These are phyloP conservation scores for Capronia coronata DNA, from an alignment of 2,329 filamentous ascomycete genomes.

Conservation along the genomic window DNA sequence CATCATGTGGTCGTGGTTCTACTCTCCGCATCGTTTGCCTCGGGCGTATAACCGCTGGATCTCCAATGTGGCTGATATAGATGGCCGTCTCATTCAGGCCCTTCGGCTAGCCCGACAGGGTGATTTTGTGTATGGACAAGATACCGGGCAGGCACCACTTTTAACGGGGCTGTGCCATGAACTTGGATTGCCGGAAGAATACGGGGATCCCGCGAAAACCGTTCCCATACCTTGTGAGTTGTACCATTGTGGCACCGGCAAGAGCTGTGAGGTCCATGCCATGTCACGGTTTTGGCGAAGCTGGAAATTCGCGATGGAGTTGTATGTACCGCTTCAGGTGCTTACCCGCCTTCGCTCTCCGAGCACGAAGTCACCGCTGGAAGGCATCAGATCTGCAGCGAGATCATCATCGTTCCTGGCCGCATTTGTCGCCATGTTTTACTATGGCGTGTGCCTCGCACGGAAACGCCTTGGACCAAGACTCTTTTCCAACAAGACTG, in stretches of 20 bases:
- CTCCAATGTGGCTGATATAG: slow-evolving; percentile 65
- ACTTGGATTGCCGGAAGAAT: slow-evolving; percentile 59
- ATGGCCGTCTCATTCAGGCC: slow-evolving; percentile 65
- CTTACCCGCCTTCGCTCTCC: slow-evolving; percentile 49
- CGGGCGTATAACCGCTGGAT: slow-evolving; percentile 77
- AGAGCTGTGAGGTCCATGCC: slow-evolving; percentile 69
- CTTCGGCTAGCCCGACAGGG: slow-evolving; percentile 61
- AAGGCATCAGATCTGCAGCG: slow-evolving; percentile 54
- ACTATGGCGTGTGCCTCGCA: slow-evolving; percentile 75
- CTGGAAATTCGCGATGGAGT: slow-evolving; percentile 67
- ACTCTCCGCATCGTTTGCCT: slow-evolving; percentile 63
- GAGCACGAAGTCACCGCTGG: slow-evolving; percentile 35
- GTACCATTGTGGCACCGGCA: slow-evolving; percentile 71
- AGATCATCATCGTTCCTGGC: slow-evolving; percentile 73
- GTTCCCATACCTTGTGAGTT: slow-evolving; percentile 75
- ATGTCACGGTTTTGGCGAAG: slow-evolving; percentile 60
- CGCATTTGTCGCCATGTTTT: slow-evolving; percentile 70
- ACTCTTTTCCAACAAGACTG: slow-evolving; percentile 51
- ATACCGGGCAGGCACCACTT: slow-evolving; percentile 63
- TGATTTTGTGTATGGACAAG: slow-evolving; percentile 63
- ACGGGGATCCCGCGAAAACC: slow-evolving; percentile 64
- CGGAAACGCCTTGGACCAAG: slow-evolving; percentile 67
- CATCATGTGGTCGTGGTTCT: slow-evolving; percentile 90
- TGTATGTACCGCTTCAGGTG: slow-evolving; percentile 69
- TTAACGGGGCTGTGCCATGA: slow-evolving; percentile 67